Evolutionary conservation across 352 stramenopile species (phyloP).

Genomic region (Phytophthora palmivora): DNA sequence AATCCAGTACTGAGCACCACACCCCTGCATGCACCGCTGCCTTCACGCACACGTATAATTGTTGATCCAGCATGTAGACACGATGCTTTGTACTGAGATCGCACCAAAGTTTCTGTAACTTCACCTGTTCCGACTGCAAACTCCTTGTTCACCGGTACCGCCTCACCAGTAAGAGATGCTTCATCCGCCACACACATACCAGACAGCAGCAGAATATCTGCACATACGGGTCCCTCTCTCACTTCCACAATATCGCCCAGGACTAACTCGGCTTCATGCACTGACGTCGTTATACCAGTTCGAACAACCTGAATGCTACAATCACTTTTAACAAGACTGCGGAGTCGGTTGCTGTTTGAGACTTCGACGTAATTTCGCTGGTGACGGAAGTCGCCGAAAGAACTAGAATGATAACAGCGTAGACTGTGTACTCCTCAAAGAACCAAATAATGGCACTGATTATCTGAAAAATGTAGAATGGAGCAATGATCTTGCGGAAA

Average conservation of each 20-base stretch:
- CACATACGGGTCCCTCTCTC: conserved; percentile 37
- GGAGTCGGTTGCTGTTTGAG: conserved; percentile 51
- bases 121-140: conserved; percentile 19
- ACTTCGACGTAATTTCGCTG: conserved; percentile 60
- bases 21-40: conserved; percentile 22
- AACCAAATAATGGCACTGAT: conserved; percentile 65
- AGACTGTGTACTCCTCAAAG: conserved; percentile 51
- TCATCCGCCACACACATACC: conserved; percentile 57
- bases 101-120: conserved; percentile 40
- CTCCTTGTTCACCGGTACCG: conserved; percentile 45
- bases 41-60: conserved; percentile 36
- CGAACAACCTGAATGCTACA: conserved; percentile 42
- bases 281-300: not conserved
- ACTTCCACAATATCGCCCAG: conserved; percentile 62
- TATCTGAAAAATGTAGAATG: conserved; percentile 73
- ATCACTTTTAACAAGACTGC: conserved; percentile 48
- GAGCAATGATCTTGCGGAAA: conserved; percentile 57
- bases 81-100: conserved; percentile 31
- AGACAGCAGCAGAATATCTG: conserved; percentile 57
- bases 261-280: conserved; percentile 54
- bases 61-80: conserved; percentile 47
- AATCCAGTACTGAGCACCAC: conserved; percentile 56
- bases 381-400: conserved; percentile 53
- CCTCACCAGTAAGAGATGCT: conserved; percentile 57
- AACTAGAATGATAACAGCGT: conserved; percentile 54